These are phyloP conservation scores for Podospora didyma DNA, from an alignment of 495 filamentous ascomycete genomes.

Conservation along the genomic window DNA sequence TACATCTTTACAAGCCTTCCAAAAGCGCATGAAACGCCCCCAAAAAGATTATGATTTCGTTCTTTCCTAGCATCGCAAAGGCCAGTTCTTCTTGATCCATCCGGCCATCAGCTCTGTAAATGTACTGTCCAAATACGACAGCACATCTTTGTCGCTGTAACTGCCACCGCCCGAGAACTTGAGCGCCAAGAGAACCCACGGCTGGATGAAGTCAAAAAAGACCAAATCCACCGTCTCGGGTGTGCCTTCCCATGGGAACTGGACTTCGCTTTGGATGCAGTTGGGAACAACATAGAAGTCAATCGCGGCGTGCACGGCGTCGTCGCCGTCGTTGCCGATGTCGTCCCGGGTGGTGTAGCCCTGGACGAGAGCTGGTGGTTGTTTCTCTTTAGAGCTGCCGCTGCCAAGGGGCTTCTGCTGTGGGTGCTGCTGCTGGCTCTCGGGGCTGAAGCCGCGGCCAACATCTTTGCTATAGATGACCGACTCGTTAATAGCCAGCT, in stretches of 20 bases:
- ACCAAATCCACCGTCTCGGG: slow-evolving; percentile 79
- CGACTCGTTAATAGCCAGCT: slow-evolving; percentile 22
- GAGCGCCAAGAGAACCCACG: slow-evolving; percentile 70
- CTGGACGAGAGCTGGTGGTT: slow-evolving; percentile 51
- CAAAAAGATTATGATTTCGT: neutral
- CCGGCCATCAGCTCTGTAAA: slow-evolving; percentile 70
- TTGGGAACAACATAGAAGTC: slow-evolving; percentile 76
- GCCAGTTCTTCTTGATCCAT: slow-evolving; percentile 82
- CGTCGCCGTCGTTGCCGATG: slow-evolving; percentile 81
- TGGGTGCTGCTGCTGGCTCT: neutral
- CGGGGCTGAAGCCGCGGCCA: too few species aligned
- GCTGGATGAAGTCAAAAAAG: slow-evolving; percentile 87
- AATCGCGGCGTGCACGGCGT: slow-evolving; percentile 75
- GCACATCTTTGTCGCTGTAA: slow-evolving; percentile 56
- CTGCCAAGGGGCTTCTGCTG: slow-evolving; percentile 28
- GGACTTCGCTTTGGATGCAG: slow-evolving; percentile 65
- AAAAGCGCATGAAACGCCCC: too few species aligned
- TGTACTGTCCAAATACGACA: slow-evolving; percentile 61
- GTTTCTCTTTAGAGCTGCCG: slow-evolving; percentile 1
- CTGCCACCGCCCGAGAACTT: slow-evolving; percentile 56
- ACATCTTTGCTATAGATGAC: slow-evolving; percentile 16
- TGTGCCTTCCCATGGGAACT: slow-evolving; percentile 42
- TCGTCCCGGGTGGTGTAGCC: slow-evolving; percentile 92
- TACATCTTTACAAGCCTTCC: too few species aligned
- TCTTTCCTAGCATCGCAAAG: neutral